Conservation (phyloP, 352 stramenopile species). For the Globisporangium echinulatum region DNA sequence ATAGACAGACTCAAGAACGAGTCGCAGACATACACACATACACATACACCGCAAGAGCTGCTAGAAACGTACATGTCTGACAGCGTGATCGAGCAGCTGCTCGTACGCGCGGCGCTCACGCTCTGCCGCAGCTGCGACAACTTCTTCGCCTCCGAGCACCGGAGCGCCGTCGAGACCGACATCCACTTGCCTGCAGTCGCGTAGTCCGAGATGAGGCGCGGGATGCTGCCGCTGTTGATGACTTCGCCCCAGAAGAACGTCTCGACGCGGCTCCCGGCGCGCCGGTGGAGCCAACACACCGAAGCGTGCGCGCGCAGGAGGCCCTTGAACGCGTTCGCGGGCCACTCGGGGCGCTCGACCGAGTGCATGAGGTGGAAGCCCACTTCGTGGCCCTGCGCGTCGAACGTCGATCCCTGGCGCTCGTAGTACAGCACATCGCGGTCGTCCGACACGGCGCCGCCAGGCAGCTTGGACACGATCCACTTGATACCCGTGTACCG, state of each 20-base stretch:
- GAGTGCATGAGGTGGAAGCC: conserved; percentile 43
- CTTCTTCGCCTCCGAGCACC: conserved; percentile 13
- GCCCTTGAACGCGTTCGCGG: conserved; percentile 18
- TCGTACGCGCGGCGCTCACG: background rate
- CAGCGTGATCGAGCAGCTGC: background rate
- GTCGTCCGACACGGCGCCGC: conserved; percentile 23
- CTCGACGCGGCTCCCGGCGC: conserved; percentile 13
- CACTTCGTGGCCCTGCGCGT: conserved; percentile 26
- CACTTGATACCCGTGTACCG: conserved; percentile 42
- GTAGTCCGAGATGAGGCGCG: conserved; percentile 27
- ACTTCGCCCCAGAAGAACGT: conserved; percentile 31
- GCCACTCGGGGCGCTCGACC: conserved; percentile 23
- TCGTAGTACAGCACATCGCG: conserved; percentile 46
- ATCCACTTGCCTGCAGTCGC: conserved; percentile 30
- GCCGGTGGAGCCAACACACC: conserved; percentile 30
- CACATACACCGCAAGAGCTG: no score
- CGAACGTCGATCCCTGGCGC: conserved; percentile 30
- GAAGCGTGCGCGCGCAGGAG: conserved; percentile 21
- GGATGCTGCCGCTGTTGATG: conserved; percentile 21
- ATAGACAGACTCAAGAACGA: background rate
- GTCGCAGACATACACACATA: no score
- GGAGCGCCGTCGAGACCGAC: conserved; percentile 9
- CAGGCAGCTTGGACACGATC: conserved; percentile 21
- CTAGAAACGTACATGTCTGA: background rate
- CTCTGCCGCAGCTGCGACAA: conserved; percentile 18